These are phyloP conservation scores for Exserohilum turcica DNA, from an alignment of 2,329 filamentous ascomycete species.

Conservation along the genomic window DNA sequence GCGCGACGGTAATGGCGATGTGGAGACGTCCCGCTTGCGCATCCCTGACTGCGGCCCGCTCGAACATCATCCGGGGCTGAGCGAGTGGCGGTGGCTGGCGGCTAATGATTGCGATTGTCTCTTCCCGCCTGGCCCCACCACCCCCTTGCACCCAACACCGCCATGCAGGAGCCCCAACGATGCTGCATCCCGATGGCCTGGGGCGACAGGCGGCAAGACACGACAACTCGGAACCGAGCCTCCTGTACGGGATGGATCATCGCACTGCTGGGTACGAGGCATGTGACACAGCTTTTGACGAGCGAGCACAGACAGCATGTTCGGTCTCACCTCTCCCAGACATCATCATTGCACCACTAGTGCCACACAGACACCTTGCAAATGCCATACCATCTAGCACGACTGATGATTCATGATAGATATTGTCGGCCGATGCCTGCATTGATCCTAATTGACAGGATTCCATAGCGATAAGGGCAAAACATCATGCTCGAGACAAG, in stretches of 20 bases:
- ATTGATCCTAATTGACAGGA: background rate
- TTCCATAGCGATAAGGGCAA: background rate
- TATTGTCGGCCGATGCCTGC: background rate
- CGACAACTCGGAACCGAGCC: constrained; percentile 5
- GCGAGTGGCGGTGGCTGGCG: no score
- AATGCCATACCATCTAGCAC: background rate
- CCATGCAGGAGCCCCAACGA: constrained; percentile 5
- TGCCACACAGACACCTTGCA: background rate
- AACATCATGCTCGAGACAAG: background rate
- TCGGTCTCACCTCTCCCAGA: background rate
- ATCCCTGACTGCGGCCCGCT: background rate
- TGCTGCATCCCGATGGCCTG: constrained; percentile 15
- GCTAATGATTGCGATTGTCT: background rate
- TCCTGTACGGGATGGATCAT: constrained; percentile 1
- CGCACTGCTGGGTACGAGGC: no score
- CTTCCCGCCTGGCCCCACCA: background rate
- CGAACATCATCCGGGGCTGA: background rate
- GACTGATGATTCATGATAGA: background rate
- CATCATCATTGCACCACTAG: background rate
- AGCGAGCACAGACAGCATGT: background rate
- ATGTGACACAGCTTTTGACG: background rate
- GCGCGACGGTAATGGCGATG: background rate
- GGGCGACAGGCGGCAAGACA: constrained; percentile 24
- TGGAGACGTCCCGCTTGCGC: background rate
- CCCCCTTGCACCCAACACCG: constrained; percentile 7